Evolutionary conservation across 805 yeast genomes (phyloP).

Genomic region (Sugiyamaella marilandica): DNA sequence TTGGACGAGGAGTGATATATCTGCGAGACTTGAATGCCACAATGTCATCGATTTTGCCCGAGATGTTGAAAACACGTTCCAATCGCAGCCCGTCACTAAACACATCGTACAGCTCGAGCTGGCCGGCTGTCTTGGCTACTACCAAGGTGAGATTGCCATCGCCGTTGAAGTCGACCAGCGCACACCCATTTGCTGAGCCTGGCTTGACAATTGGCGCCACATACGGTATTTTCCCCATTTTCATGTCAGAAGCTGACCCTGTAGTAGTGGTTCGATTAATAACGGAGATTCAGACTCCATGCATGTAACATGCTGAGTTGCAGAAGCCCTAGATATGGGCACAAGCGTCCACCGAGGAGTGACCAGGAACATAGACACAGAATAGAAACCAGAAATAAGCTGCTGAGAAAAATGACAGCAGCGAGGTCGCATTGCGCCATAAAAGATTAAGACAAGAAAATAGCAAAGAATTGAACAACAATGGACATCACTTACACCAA

Average conservation of each 20-base stretch:
- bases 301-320: too few relatives aligned
- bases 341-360: too few relatives aligned
- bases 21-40: neutral
- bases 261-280: neutral
- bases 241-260: neutral
- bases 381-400: too few relatives aligned
- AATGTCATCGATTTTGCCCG: neutral
- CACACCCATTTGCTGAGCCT: neutral
- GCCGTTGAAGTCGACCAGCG: neutral
- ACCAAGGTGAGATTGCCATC: neutral
- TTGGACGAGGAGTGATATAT: neutral
- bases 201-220: conserved; percentile 10
- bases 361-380: too few relatives aligned
- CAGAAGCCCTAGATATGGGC: too few relatives aligned
- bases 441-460: too few relatives aligned
- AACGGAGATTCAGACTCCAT: too few relatives aligned
- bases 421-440: too few relatives aligned
- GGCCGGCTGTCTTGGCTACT: conserved; percentile 5
- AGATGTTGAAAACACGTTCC: neutral
- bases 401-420: too few relatives aligned
- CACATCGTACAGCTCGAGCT: conserved; percentile 8
- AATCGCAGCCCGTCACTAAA: conserved; percentile 3
- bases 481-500: too few relatives aligned
- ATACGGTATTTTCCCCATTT: neutral
- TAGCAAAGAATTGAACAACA: neutral